Percentiles rank a stretch among this genome's conserved stretches.
Conservation (phyloP, 495 filamentous ascomycete species). For the Neurospora sp. region DNA sequence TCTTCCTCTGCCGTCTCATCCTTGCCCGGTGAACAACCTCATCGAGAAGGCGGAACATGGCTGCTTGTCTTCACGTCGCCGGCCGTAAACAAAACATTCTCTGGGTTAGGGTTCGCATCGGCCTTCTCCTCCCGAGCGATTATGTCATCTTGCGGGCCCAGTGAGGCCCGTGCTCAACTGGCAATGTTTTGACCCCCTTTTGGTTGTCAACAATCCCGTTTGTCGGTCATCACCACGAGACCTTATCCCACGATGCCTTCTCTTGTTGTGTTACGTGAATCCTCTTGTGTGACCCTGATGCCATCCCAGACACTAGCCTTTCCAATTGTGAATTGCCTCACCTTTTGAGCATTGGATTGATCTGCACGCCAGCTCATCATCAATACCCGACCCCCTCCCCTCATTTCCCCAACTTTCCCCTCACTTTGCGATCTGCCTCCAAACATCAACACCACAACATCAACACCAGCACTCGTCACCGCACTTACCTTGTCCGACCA, state of each 20-base stretch:
- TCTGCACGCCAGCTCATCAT: neutral
- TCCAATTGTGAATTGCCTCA: neutral
- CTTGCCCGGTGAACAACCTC: neutral
- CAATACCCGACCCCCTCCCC: neutral
- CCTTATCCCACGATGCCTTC: neutral
- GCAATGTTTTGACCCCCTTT: neutral
- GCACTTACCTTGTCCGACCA: neutral
- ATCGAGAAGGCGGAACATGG: neutral
- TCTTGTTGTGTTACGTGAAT: neutral
- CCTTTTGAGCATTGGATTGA: neutral
- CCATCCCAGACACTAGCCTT: neutral
- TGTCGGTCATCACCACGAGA: neutral
- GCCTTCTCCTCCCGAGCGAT: neutral
- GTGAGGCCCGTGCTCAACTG: neutral
- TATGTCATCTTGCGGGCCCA: neutral
- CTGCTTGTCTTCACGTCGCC: neutral
- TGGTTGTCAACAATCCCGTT: neutral
- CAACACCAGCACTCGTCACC: neutral
- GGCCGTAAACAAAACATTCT: neutral
- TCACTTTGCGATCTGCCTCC: neutral
- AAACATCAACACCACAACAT: neutral
- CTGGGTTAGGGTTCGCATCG: neutral
- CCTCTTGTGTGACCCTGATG: neutral
- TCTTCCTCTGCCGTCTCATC: neutral
- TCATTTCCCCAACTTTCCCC: neutral